Conservation (phyloP, 495 filamentous ascomycete species). For the Halenospora varia region DNA sequence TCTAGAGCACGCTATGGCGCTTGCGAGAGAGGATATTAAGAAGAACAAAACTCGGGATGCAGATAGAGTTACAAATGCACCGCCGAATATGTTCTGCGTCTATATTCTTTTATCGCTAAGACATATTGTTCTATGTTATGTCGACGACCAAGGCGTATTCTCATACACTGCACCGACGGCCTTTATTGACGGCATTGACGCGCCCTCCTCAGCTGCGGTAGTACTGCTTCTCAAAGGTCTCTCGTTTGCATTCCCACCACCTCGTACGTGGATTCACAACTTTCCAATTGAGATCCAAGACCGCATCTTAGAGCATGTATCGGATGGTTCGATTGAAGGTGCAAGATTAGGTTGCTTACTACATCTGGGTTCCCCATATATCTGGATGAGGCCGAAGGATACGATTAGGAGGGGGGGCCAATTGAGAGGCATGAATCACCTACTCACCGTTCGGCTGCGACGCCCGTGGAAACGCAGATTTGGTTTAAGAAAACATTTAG, state of each 20-base stretch:
- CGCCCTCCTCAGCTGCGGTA: constrained; percentile 1
- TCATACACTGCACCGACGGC: constrained; percentile 2
- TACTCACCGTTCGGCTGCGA: background rate
- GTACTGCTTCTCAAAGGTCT: constrained; percentile 7
- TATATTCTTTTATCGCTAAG: constrained; percentile 16
- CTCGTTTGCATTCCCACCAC: background rate
- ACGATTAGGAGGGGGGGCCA: background rate
- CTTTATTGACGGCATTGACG: background rate
- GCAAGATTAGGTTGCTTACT: constrained; percentile 11
- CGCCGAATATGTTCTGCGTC: too few species aligned
- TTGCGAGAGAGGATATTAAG: constrained; percentile 2
- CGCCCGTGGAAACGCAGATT: constrained; percentile 7
- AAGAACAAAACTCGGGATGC: background rate
- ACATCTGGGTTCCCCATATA: background rate
- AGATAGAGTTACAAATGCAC: background rate
- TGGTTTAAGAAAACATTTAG: constrained; percentile 8
- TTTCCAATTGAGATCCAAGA: constrained; percentile 13
- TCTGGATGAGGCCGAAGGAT: background rate
- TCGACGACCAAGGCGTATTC: constrained; percentile 2
- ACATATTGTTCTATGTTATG: constrained; percentile 12
- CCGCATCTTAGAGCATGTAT: constrained; percentile 12
- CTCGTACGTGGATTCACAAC: constrained; percentile 1
- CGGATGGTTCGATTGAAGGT: constrained; percentile 10
- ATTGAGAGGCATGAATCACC: background rate
- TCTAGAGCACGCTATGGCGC: background rate